phyloP scores from a whole-genome alignment of 2,329 filamentous ascomycete species.

The Remersonia thermophila region DNA sequence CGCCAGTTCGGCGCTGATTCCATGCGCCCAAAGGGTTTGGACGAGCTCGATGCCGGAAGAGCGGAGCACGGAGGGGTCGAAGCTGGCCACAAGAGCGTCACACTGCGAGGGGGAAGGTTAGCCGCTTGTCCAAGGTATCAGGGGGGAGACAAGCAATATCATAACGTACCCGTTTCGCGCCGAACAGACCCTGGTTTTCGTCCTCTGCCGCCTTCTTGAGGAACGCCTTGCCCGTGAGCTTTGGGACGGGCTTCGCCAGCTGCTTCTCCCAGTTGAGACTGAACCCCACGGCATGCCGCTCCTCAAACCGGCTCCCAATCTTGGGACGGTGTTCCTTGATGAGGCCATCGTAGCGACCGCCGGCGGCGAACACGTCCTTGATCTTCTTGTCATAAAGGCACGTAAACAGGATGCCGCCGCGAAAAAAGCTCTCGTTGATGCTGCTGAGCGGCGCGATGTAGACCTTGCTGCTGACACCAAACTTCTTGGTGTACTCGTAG shows the following conservation, averaged over 20 bases:
- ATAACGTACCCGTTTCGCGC: constrained; percentile 46
- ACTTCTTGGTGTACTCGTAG: constrained; percentile 60
- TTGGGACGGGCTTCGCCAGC: constrained; percentile 53
- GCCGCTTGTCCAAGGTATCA: no score
- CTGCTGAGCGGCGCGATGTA: constrained; percentile 78
- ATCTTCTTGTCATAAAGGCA: constrained; percentile 78
- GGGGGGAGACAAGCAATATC: no score
- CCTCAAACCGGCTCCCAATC: constrained; percentile 46
- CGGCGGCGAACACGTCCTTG: constrained; percentile 79
- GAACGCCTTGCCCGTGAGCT: constrained; percentile 40
- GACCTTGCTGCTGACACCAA: constrained; percentile 64
- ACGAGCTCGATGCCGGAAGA: constrained; percentile 67
- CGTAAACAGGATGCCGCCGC: constrained; percentile 76
- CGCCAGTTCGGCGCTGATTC: constrained; percentile 80
- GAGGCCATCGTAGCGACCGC: constrained; percentile 82
- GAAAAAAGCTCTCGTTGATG: constrained; percentile 84
- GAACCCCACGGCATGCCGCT: constrained; percentile 80
- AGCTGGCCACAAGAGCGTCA: constrained; percentile 81
- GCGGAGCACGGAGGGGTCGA: constrained; percentile 64
- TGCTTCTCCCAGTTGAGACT: constrained; percentile 78
- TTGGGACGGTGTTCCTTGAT: constrained; percentile 73
- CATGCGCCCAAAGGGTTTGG: constrained; percentile 66
- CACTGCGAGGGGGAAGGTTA: constrained; percentile 38
- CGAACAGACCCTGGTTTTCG: constrained; percentile 48
- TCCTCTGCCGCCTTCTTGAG: constrained; percentile 56